Evolutionary conservation across 192 early-diverging fungal genomes (phyloP).

Genomic region (Podila horticola): DNA sequence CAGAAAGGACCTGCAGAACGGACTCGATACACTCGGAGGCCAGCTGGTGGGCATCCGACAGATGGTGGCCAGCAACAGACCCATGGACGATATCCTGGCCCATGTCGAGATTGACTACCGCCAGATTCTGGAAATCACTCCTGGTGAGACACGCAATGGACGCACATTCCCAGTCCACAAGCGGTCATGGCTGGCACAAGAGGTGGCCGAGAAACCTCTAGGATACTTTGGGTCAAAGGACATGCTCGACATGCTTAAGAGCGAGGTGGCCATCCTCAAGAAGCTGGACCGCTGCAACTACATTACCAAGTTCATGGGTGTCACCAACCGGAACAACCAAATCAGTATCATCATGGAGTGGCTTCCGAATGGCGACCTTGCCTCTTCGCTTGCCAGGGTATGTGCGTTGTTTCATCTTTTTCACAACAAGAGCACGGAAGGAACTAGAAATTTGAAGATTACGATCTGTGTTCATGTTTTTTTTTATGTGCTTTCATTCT

Average conservation of each 20-base stretch:
- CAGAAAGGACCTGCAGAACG: conserved; percentile 43
- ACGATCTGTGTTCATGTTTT: no score
- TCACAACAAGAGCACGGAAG: not conserved
- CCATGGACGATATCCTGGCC: conserved; percentile 47
- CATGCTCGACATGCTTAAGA: conserved; percentile 51
- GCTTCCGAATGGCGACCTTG: conserved; percentile 46
- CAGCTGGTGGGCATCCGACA: conserved; percentile 50
- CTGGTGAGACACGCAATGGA: conserved; percentile 36
- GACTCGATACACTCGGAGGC: conserved; percentile 39
- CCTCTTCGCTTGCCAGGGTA: conserved; percentile 28
- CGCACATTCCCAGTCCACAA: conserved; percentile 50
- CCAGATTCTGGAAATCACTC: conserved; percentile 26
- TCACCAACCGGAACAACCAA: conserved; percentile 45
- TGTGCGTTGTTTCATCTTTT: not conserved
- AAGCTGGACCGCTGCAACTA: conserved; percentile 50
- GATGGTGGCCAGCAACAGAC: conserved; percentile 46
- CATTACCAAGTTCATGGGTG: conserved; percentile 45
- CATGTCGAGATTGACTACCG: conserved; percentile 42
- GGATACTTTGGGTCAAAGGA: conserved; percentile 48
- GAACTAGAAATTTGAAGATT: no score
- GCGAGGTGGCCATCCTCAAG: conserved; percentile 47
- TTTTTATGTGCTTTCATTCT: no score
- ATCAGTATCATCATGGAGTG: conserved; percentile 53
- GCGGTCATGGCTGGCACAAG: conserved; percentile 39
- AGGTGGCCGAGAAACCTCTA: conserved; percentile 48